A percentile compares a stretch with the other conserved stretches of the same genome.
Conservation (phyloP, 257 asterid species). For the Ilex asprella region DNA sequence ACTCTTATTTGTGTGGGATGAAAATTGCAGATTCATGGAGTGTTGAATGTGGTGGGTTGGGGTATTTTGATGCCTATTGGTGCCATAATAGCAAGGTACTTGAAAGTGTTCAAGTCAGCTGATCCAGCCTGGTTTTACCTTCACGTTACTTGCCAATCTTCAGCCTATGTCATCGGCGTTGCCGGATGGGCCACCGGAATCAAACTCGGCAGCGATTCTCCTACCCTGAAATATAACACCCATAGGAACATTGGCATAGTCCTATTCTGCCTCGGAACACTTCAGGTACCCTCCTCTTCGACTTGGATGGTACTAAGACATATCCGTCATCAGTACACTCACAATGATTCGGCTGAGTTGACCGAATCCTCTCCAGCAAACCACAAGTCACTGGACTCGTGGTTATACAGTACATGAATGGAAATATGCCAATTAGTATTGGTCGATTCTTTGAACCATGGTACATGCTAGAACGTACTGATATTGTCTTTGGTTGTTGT, state of each 20-base stretch:
- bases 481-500: neutral
- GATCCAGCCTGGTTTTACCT: conserved; percentile 79
- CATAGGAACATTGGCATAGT: conserved; percentile 66
- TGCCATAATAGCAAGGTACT: conserved; percentile 52
- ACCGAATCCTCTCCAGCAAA: too few relatives aligned
- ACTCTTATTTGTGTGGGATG: neutral
- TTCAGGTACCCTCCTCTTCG: conserved; percentile 34
- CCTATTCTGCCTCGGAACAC: conserved; percentile 61
- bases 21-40: conserved; percentile 49
- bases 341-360: too few relatives aligned
- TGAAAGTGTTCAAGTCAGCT: conserved; percentile 63
- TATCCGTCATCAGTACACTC: too few relatives aligned
- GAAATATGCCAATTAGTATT: too few relatives aligned
- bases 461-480: neutral
- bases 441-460: neutral
- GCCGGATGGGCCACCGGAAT: conserved; percentile 84
- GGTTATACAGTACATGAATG: too few relatives aligned
- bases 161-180: conserved; percentile 66
- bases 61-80: conserved; percentile 73
- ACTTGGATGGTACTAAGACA: neutral
- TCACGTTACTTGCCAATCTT: conserved; percentile 50
- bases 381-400: too few relatives aligned
- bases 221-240: conserved; percentile 25
- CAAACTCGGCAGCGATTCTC: conserved; percentile 57
- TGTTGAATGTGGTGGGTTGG: conserved; percentile 76